Evolutionary conservation across 2,329 filamentous ascomycete genomes (phyloP), one percentile per base, ranked within the genome.

Genomic region (Didymella lethalis): DNA sequence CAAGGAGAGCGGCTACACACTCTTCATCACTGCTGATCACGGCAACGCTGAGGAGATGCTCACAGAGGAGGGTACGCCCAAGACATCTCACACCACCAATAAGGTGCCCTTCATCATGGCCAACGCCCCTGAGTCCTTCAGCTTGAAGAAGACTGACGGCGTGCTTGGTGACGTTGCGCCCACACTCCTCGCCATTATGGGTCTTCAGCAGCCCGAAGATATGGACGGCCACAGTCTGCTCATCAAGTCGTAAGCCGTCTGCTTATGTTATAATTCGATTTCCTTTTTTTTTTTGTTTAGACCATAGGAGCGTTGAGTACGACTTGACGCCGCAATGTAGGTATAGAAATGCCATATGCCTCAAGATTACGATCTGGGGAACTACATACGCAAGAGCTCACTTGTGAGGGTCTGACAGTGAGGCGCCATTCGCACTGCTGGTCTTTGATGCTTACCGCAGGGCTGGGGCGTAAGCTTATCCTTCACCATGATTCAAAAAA

Each of bases 1-100:
- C 86, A 96, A 96, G 86, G 89, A 95, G 84, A 86, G 94, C 76
- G 90, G 89, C 64, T 99, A 99, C 78, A 84, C 95, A 58, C 88
- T 99, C 44, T 98, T 98, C 83, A 90, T 99, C 78, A 99, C 95
- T 6, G 85, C 94, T 29, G 95, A 99, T 79, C 95, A 99, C 81
- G 95, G 84, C 73, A 99, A 99, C 75, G 95, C 95, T 57, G 95
- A 99, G 83, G 95, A 99, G 84, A 99, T 99, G 95, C 90, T 98
- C 80, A 98, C 93, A 76, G 83, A 91, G 69, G 91, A 97, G 77
- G 93, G 93, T 77, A 96, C 92, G 77, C 95, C 95, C 71, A 99
- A 99, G 87, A 99, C 95, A 8, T 94, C 91, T 50, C 95, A 99
- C 84, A 99, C 95, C 45, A 93, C 90, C 67, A 99, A 99, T 86